Evolutionary conservation across 2,329 filamentous ascomycete species (phyloP).

Genomic region (Arthrobotrys pseudoclavata): DNA sequence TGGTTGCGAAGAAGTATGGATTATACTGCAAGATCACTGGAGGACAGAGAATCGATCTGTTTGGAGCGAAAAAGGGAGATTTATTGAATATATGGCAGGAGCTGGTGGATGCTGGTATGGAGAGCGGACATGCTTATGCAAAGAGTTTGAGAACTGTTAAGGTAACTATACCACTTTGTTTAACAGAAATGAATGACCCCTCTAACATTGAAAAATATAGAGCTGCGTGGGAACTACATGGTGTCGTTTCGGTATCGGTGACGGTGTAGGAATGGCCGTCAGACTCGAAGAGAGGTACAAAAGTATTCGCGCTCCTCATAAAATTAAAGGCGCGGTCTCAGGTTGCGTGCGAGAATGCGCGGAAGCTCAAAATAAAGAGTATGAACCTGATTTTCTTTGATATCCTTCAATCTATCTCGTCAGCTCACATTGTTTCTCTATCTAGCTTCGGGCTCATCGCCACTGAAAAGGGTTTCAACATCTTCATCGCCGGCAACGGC

Average conservation of each 20-base stretch:
- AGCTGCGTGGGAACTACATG: slow-evolving; percentile 91
- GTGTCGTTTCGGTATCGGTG: slow-evolving; percentile 89
- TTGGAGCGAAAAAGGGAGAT: slow-evolving; percentile 89
- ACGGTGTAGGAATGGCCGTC: slow-evolving; percentile 91
- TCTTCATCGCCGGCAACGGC: slow-evolving; percentile 90
- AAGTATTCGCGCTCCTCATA: slow-evolving; percentile 88
- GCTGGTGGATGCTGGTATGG: slow-evolving; percentile 86
- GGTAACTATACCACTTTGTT: slow-evolving; percentile 20
- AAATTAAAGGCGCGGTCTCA: slow-evolving; percentile 90
- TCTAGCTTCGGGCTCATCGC: slow-evolving; percentile 86
- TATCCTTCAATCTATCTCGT: background rate
- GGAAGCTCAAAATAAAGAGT: slow-evolving; percentile 93
- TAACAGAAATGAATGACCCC: background rate
- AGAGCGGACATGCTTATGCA: slow-evolving; percentile 90
- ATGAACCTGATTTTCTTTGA: slow-evolving; percentile 64
- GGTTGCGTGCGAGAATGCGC: slow-evolving; percentile 94
- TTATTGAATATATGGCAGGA: slow-evolving; percentile 84
- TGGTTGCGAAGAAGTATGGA: slow-evolving; percentile 84
- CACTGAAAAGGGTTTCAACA: slow-evolving; percentile 92
- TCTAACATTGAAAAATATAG: slow-evolving; percentile 62
- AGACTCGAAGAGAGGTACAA: slow-evolving; percentile 91
- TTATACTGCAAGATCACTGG: slow-evolving; percentile 94
- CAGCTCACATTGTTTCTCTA: background rate
- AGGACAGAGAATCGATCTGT: slow-evolving; percentile 92
- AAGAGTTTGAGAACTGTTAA: slow-evolving; percentile 91